Conservation (phyloP, 164 flowering plant species). For the Vitis labrusca region DNA sequence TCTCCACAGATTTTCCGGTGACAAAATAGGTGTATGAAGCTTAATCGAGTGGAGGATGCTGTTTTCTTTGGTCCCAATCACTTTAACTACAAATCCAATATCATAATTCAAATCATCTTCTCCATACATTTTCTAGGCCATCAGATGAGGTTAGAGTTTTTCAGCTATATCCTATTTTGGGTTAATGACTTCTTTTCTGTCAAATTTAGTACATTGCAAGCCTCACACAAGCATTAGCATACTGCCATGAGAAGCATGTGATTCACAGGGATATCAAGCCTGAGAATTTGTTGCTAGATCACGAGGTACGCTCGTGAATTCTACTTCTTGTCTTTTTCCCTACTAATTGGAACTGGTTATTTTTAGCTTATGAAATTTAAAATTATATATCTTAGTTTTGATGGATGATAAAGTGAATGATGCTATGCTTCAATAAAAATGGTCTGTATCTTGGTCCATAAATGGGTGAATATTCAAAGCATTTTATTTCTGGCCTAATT, state of each 20-base stretch:
- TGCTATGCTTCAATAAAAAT: no score
- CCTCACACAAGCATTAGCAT: conserved; percentile 77
- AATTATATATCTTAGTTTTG: no score
- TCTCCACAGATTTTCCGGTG: no score
- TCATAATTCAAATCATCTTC: background rate
- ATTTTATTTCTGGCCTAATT: no score
- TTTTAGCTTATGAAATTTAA: background rate
- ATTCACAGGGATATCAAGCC: conserved; percentile 98
- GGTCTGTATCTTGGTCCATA: no score
- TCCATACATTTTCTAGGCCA: background rate
- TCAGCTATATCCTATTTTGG: background rate
- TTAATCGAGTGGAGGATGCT: no score
- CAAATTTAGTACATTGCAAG: conserved; percentile 75
- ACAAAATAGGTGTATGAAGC: no score
- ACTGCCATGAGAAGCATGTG: conserved; percentile 91
- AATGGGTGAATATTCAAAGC: no score
- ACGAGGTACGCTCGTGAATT: conserved; percentile 49
- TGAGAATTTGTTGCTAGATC: conserved; percentile 91
- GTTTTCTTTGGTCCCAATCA: background rate
- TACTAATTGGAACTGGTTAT: background rate
- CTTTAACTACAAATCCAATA: no score
- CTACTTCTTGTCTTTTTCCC: background rate
- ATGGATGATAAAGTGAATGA: no score
- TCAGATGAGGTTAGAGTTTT: background rate
- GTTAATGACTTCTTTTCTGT: background rate